phyloP scores from a whole-genome alignment of 2,329 filamentous ascomycete species.

The Penicillium sp. region DNA sequence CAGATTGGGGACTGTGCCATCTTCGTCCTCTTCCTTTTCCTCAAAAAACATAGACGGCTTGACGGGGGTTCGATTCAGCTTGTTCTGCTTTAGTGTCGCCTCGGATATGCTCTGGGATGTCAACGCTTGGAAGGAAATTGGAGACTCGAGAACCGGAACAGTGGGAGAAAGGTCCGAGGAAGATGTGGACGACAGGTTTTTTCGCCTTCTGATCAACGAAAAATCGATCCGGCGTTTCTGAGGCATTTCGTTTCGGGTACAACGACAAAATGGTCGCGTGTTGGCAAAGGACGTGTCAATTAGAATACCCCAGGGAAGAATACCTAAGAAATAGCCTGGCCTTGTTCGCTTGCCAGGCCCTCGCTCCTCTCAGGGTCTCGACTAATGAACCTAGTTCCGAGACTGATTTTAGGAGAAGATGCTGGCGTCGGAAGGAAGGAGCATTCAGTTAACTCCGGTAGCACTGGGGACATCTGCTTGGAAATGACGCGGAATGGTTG shows the following conservation, averaged over 20 bases:
- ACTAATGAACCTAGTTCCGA: background rate
- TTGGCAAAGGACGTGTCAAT: background rate
- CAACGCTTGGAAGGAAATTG: slow-evolving; percentile 26
- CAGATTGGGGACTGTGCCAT: slow-evolving; percentile 20
- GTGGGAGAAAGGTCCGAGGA: slow-evolving; percentile 24
- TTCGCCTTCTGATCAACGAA: slow-evolving; percentile 25
- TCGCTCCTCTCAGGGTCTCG: background rate
- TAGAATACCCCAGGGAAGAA: background rate
- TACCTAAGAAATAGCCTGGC: slow-evolving; percentile 2
- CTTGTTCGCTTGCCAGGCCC: background rate
- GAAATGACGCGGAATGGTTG: background rate
- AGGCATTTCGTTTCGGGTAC: slow-evolving; percentile 15
- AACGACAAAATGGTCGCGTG: background rate
- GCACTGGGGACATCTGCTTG: background rate
- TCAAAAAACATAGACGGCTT: slow-evolving; percentile 34
- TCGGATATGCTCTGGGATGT: slow-evolving; percentile 23
- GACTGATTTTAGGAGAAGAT: background rate
- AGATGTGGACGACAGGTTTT: slow-evolving; percentile 24
- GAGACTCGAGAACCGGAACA: slow-evolving; percentile 27
- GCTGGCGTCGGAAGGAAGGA: background rate
- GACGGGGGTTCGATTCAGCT: slow-evolving; percentile 23
- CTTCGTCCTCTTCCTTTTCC: slow-evolving; percentile 31
- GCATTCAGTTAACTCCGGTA: background rate
- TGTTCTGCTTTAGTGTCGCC: slow-evolving; percentile 25
- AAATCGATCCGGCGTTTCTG: slow-evolving; percentile 24